These are phyloP conservation scores for Chloris gayana DNA, from an alignment of 176 grass and related monocot genomes.

Conservation along the genomic window DNA sequence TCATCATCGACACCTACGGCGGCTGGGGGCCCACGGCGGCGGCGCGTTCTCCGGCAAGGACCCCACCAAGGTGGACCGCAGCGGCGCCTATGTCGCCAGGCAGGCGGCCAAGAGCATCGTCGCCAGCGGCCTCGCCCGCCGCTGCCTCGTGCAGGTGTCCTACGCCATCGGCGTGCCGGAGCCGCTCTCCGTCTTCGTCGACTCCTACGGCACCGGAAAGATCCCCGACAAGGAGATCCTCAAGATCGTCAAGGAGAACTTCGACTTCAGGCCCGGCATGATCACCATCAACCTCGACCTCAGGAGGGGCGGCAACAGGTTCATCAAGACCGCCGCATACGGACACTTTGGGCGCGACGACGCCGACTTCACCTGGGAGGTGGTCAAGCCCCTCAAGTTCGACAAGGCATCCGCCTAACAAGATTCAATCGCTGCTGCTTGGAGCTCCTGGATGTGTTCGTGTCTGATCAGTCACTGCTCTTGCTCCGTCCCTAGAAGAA, in stretches of 20 bases:
- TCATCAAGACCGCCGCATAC: constrained; percentile 72
- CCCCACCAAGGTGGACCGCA: constrained; percentile 79
- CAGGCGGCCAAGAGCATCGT: constrained; percentile 77
- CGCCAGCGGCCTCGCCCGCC: constrained; percentile 48
- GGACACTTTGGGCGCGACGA: constrained; percentile 70
- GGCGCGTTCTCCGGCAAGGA: constrained; percentile 76
- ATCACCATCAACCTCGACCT: constrained; percentile 73
- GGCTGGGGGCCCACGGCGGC: constrained; percentile 69
- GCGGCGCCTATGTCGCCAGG: constrained; percentile 63
- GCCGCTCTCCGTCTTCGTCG: constrained; percentile 63
- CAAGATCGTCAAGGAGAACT: constrained; percentile 69
- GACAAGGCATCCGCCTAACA: constrained; percentile 48
- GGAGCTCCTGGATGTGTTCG: constrained; percentile 30
- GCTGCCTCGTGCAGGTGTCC: constrained; percentile 62
- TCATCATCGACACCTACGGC: constrained; percentile 76
- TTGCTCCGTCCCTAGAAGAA: neutral
- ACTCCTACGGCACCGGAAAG: constrained; percentile 52
- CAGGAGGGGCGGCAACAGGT: constrained; percentile 62
- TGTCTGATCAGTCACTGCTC: constrained; percentile 50
- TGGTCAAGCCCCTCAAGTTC: constrained; percentile 62
- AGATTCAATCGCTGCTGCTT: neutral
- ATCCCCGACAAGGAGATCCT: constrained; percentile 77
- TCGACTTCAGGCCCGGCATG: constrained; percentile 72
- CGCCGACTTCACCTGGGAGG: constrained; percentile 72
- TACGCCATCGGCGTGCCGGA: constrained; percentile 73